Percentiles rank a stretch among this genome's conserved stretches.
These are phyloP conservation scores for Colletotrichum scovillei DNA, from an alignment of 2,329 filamentous ascomycete species.

Conservation along the genomic window DNA sequence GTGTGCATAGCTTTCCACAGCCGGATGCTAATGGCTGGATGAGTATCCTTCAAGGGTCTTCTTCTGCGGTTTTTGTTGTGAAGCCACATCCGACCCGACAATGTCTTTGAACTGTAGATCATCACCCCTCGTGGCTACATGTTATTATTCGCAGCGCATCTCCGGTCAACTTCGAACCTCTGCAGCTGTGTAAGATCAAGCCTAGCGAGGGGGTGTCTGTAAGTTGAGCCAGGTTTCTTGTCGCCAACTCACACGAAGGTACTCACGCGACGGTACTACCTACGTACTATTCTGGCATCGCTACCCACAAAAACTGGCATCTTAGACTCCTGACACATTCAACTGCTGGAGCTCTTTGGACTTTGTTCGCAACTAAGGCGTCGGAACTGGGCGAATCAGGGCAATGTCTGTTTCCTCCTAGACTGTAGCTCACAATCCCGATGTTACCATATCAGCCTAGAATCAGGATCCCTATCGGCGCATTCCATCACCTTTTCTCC, in stretches of 20 bases:
- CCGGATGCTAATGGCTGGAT: background rate
- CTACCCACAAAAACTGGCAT: background rate
- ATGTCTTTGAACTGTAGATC: background rate
- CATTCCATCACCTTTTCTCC: too few relatives aligned
- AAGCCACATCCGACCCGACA: background rate
- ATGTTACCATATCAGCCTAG: too few relatives aligned
- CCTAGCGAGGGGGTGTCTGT: background rate
- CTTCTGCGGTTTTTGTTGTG: background rate
- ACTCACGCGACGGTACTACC: too few relatives aligned
- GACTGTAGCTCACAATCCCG: background rate
- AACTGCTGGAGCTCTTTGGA: background rate
- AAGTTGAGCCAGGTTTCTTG: background rate
- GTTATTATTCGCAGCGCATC: background rate
- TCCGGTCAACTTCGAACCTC: background rate
- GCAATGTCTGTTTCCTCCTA: background rate
- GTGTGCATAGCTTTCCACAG: background rate
- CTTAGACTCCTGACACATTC: background rate
- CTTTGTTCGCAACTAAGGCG: background rate
- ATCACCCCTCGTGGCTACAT: background rate
- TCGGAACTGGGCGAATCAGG: too few relatives aligned
- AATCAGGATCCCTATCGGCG: too few relatives aligned
- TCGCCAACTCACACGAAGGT: too few relatives aligned
- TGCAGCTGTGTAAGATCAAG: background rate
- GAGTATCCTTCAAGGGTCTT: background rate
- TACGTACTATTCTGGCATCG: background rate